Evolutionary conservation across 495 filamentous ascomycete species (phyloP), one percentile per base, ranked within the genome.

Genomic region (Pyrenopolyporus hunteri): DNA sequence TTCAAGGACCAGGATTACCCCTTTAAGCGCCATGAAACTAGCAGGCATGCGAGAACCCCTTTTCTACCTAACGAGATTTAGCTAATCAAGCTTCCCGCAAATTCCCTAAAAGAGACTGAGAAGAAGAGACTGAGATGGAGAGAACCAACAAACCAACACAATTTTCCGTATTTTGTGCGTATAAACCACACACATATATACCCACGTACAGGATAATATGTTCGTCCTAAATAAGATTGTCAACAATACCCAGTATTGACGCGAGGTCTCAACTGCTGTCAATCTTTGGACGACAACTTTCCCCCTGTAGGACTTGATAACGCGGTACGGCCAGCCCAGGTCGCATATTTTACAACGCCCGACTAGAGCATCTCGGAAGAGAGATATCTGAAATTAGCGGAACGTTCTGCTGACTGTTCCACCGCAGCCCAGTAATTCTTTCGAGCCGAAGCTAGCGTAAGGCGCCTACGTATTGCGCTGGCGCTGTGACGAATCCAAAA

Each of bases 1-100:
- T 66, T 66, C 63, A 66, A 33, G 22, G 51, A 33, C 9, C 19
- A 19, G 33, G 25, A 37, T 57, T 47, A 37, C 56, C 46, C 14
- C 17, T 25, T 54, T 35, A 39, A 36, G 48, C 17, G 22, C 16
- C 3, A 29, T 56, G 50, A 60, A 66, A 66, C 56, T 31, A 14
- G 11, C 35, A 42, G 14, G 23, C 29, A 26, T 35, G 28, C 17
- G 16, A 33, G 19, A 13, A 26, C 43, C 49, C 39, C 33, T 37
- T 49, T 37, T 47, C 20, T n/a, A 9, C 19, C 53, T 57, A 45
- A 55, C 42, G 43, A 28, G 9, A 39, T 45, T 53, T 23, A 59
- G 49, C 36, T 54, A 59, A 44, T 42, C 55, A 35, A 3, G 29
- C 19, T 14, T 13, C 11, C 51, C 29, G 43, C 40, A 48, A 58